Evolutionary conservation across 257 asterid genomes (phyloP).

Genomic region (Nemophila menziesii): DNA sequence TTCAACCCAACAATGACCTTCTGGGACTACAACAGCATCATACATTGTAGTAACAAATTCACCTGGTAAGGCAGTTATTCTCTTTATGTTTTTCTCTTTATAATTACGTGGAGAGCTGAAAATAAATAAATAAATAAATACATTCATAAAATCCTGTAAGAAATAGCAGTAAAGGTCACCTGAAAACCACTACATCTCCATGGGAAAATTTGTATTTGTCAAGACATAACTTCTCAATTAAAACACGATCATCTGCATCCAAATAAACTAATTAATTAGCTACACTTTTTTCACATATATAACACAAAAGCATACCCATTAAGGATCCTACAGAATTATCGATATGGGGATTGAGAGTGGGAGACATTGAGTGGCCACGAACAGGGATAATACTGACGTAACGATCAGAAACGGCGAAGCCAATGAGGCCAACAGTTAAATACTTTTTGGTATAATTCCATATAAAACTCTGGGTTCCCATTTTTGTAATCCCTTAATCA

Average conservation of each 20-base stretch:
- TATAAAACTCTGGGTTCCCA: constrained; percentile 31
- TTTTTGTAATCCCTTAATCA: constrained; percentile 13
- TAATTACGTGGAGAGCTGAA: constrained; percentile 63
- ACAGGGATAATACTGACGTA: constrained; percentile 56
- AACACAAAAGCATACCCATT: constrained; percentile 27
- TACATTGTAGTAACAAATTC: constrained; percentile 49
- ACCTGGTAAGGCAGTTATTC: constrained; percentile 76
- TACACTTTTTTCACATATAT: neutral
- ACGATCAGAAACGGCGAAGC: constrained; percentile 66
- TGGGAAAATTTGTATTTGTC: constrained; percentile 57
- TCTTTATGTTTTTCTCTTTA: constrained; percentile 55
- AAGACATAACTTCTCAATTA: constrained; percentile 80
- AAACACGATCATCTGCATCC: constrained; percentile 56
- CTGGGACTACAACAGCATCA: constrained; percentile 54
- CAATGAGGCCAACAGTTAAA: constrained; percentile 49
- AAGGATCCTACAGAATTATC: constrained; percentile 18
- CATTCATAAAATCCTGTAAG: neutral
- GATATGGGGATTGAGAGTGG: constrained; percentile 59
- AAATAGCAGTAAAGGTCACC: constrained; percentile 23
- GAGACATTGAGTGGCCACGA: constrained; percentile 81
- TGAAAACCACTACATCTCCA: constrained; percentile 73
- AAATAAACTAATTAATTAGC: no score
- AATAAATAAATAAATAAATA: constrained; percentile 5
- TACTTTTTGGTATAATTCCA: constrained; percentile 39
- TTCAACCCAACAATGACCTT: constrained; percentile 92